These are phyloP conservation scores for Chlorella sp. DNA, from an alignment of 139 green algal genomes.

Conservation along the genomic window DNA sequence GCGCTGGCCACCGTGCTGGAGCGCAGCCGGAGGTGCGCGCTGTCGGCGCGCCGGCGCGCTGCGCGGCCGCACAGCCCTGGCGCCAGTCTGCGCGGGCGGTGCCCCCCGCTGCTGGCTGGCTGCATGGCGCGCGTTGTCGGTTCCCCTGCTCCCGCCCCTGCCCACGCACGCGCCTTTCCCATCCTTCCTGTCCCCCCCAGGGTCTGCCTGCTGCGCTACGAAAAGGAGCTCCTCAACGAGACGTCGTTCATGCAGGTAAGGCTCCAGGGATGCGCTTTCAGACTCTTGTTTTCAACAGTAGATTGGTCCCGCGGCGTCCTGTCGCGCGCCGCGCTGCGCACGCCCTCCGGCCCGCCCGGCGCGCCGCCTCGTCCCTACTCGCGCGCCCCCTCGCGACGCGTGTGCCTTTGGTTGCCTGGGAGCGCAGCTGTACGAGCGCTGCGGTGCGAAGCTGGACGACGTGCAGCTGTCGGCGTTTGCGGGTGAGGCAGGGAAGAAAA, in stretches of 20 bases:
- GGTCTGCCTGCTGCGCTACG: constrained; percentile 79
- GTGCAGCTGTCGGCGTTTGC: constrained; percentile 67
- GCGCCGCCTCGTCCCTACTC: too few relatives aligned
- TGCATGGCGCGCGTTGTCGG: neutral
- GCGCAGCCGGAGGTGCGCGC: constrained; percentile 49
- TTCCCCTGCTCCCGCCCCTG: neutral
- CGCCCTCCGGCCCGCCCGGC: too few relatives aligned
- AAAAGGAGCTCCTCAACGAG: constrained; percentile 57
- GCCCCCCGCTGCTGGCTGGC: neutral
- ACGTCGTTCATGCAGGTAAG: constrained; percentile 40
- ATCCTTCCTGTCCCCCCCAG: neutral
- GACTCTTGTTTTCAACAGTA: too few relatives aligned
- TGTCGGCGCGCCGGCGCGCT: neutral
- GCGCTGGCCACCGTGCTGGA: constrained; percentile 73
- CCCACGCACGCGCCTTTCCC: too few relatives aligned
- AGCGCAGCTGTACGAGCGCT: too few relatives aligned
- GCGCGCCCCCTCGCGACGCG: neutral
- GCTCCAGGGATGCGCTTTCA: too few relatives aligned
- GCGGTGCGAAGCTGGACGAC: constrained; percentile 30
- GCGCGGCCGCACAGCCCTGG: neutral
- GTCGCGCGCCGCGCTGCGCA: neutral
- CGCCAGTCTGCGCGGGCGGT: neutral
- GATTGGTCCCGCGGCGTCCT: neutral
- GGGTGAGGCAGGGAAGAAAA: constrained; percentile 18
- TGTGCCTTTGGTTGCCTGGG: neutral